These are phyloP conservation scores for Ophiostoma quercus DNA, from an alignment of 2,329 filamentous ascomycete genomes.

Conservation along the genomic window DNA sequence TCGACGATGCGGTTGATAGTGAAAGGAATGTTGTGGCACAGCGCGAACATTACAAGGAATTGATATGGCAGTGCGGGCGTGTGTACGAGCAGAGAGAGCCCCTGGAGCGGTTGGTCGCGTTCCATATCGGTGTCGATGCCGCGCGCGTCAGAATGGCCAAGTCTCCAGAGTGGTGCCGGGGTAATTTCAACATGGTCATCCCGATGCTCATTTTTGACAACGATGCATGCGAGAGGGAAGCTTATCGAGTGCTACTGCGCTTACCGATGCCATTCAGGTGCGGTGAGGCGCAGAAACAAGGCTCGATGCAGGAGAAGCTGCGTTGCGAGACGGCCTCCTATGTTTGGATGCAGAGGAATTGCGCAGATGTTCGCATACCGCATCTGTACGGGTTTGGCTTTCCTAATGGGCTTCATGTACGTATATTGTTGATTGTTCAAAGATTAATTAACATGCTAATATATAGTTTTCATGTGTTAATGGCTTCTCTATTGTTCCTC, in stretches of 20 bases:
- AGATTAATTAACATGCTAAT: too few species aligned
- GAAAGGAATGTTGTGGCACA: too few species aligned
- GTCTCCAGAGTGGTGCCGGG: background rate
- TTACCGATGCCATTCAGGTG: slow-evolving; percentile 34
- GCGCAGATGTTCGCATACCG: slow-evolving; percentile 37
- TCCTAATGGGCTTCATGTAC: slow-evolving; percentile 5
- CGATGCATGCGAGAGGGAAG: background rate
- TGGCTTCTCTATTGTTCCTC: background rate
- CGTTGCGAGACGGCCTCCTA: slow-evolving; percentile 38
- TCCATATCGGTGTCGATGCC: background rate
- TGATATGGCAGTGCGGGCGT: too few species aligned
- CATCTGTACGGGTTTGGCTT: slow-evolving; percentile 28
- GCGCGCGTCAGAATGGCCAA: background rate
- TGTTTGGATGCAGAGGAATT: slow-evolving; percentile 37
- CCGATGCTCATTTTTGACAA: background rate
- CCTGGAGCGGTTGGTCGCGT: background rate
- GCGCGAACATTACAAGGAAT: too few species aligned
- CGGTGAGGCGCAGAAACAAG: slow-evolving; percentile 35
- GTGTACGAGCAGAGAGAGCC: too few species aligned
- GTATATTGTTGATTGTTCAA: background rate
- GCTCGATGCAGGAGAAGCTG: slow-evolving; percentile 37
- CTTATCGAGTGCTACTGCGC: slow-evolving; percentile 13
- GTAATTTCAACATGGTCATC: background rate
- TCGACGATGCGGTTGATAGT: too few species aligned
- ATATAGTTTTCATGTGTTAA: too few species aligned